Evolutionary conservation across 129 eudicot species (phyloP), one percentile per base, ranked within the genome.

Genomic region (Chrysanthemum makinoi): DNA sequence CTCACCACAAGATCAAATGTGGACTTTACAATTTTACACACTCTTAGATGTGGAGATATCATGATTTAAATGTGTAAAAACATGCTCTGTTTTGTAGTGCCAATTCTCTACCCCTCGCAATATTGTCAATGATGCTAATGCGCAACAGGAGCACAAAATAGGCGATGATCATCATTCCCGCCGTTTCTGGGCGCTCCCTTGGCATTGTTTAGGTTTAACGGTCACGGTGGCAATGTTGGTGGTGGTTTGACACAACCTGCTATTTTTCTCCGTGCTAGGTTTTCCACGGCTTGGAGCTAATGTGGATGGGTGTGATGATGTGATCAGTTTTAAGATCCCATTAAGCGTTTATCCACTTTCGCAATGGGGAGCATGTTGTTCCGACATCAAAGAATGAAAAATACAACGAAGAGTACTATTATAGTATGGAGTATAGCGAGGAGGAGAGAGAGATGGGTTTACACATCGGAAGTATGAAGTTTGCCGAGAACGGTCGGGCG

Each of bases 291-390:
- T 0, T 35, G 54, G 95, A 95, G 54, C 43, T 90, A 10, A 66
- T 75, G 4, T 84, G 81, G 76, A 89, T 89, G 96, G 96, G 96
- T 10, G 82, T 89, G 15, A n/a, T n/a, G n/a, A n/a, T n/a, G n/a
- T n/a, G n/a, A n/a, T n/a, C n/a, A n/a, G n/a, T n/a, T n/a, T n/a
- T n/a, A n/a, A n/a, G n/a, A n/a, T 89, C 19, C 91, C 91, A 10
- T 87, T 89, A 72, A 72, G 79, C 81, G 1, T 49, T 89, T 11
- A 72, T 86, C 4, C 87, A 89, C 44, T 89, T 89, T 17, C 89
- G 1, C 96, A 89, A 55, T 89, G 96, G 96, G 96, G 91, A 86
- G 96, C 70, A 89, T 89, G 89, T 76, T 82, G 49, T 82, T 5
- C 80, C 82, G 44, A 80, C 84, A 1, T 75, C 86, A 10, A 72